phyloP scores from a whole-genome alignment of 2,329 filamentous ascomycete species.

The Fusarium verrucosum region DNA sequence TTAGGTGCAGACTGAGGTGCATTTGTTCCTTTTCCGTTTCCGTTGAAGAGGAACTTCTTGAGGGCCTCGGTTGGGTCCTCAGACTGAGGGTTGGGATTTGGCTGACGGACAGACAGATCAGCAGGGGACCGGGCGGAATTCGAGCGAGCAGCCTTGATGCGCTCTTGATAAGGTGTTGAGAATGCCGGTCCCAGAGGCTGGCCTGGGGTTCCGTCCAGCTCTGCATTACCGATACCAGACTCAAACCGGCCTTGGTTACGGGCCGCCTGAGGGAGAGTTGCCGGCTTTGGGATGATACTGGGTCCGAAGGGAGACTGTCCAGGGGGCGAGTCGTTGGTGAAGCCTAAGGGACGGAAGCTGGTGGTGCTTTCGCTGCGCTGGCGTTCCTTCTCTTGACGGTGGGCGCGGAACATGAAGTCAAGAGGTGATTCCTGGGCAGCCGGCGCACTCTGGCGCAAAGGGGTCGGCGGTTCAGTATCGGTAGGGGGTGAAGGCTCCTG shows the following conservation, averaged over 20 bases:
- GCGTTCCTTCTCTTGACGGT: conserved; percentile 78
- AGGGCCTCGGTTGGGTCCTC: conserved; percentile 59
- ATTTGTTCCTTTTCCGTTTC: conserved; percentile 45
- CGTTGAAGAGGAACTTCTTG: conserved; percentile 65
- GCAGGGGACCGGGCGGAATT: conserved; percentile 39
- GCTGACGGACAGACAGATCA: conserved; percentile 19
- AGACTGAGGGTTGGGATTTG: conserved; percentile 18
- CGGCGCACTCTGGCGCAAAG: conserved; percentile 51
- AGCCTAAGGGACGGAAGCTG: conserved; percentile 52
- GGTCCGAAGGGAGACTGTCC: conserved; percentile 50
- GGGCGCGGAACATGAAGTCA: conserved; percentile 89
- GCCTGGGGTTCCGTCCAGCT: conserved; percentile 69
- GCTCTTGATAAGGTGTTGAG: conserved; percentile 71
- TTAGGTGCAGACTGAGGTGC: conserved; percentile 22
- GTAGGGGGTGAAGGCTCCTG: conserved; percentile 62
- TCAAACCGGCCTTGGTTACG: conserved; percentile 38
- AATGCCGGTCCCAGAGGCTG: conserved; percentile 71
- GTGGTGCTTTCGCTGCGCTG: conserved; percentile 63
- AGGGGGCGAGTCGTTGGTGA: conserved; percentile 63
- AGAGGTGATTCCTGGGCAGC: conserved; percentile 74
- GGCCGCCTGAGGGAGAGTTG: conserved; percentile 41
- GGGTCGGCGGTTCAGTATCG: conserved; percentile 60
- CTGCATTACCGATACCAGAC: conserved; percentile 51
- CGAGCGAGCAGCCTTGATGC: conserved; percentile 65
- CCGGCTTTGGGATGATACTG: conserved; percentile 35